A percentile compares a stretch with the other conserved stretches of the same genome.
Conservation (phyloP, 2,329 filamentous ascomycete genomes). For the Pyrenophora graminea region DNA sequence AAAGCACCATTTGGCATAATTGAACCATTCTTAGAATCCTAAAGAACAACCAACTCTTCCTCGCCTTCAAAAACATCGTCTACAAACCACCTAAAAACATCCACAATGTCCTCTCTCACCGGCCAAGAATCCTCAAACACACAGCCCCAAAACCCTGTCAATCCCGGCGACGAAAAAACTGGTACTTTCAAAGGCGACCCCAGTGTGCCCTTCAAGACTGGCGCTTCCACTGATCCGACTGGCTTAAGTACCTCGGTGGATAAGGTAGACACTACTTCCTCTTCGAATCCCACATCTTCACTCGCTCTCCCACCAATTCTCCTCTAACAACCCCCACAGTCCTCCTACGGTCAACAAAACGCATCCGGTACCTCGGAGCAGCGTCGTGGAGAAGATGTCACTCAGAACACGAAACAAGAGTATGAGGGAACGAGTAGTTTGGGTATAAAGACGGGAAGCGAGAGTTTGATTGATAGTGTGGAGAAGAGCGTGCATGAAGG, state of each 20-base stretch:
- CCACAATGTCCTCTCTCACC: slow-evolving; percentile 20
- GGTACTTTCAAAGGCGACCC: slow-evolving; percentile 9
- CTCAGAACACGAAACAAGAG: slow-evolving; percentile 8
- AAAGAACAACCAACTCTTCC: no score
- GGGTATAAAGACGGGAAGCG: slow-evolving; percentile 16
- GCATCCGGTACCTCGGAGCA: slow-evolving; percentile 14
- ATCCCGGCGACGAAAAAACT: slow-evolving; percentile 6
- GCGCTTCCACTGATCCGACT: neutral
- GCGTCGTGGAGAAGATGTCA: slow-evolving; percentile 13
- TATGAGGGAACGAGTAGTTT: slow-evolving; percentile 3
- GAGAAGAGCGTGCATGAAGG: slow-evolving; percentile 16
- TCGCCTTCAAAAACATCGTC: no score
- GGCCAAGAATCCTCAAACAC: slow-evolving; percentile 19
- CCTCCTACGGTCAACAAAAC: slow-evolving; percentile 11
- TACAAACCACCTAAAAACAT: neutral
- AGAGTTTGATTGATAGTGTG: slow-evolving; percentile 20
- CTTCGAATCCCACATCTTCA: neutral
- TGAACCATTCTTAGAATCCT: no score
- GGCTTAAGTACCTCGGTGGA: slow-evolving; percentile 10
- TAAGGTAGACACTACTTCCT: slow-evolving; percentile 5
- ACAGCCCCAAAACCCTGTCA: slow-evolving; percentile 18
- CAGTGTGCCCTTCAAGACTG: slow-evolving; percentile 12
- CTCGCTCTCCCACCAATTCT: neutral
- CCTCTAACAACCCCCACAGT: neutral
- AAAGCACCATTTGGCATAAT: no score